Conservation (phyloP, 495 filamentous ascomycete genomes). For the Amniculicola lignicola region DNA sequence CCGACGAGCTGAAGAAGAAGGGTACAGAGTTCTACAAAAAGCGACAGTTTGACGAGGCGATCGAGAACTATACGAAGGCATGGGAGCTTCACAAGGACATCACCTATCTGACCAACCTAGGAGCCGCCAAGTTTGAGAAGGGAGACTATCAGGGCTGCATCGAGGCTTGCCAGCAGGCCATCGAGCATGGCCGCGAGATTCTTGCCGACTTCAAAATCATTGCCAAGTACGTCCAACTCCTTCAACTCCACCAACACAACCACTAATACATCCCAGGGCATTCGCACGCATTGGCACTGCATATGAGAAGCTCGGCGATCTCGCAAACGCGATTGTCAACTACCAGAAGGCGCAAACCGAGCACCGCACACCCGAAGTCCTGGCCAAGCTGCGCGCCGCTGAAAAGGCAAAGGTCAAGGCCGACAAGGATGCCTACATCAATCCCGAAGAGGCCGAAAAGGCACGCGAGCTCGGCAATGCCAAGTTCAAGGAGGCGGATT, state of each 20-base stretch:
- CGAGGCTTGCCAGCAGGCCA: conserved; percentile 78
- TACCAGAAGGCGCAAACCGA: conserved; percentile 93
- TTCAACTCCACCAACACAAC: background rate
- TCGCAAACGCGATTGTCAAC: conserved; percentile 76
- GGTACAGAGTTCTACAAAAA: conserved; percentile 98
- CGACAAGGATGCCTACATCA: conserved; percentile 78
- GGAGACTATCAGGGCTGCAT: conserved; percentile 85
- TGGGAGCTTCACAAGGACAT: conserved; percentile 96
- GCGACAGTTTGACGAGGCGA: conserved; percentile 88
- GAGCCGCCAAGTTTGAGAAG: conserved; percentile 93
- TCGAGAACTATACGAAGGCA: conserved; percentile 91
- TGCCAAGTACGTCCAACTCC: conserved; percentile 63
- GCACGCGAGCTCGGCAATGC: conserved; percentile 90
- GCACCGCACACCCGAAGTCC: conserved; percentile 91
- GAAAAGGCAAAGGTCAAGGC: conserved; percentile 81
- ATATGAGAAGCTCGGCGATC: conserved; percentile 84
- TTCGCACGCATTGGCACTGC: conserved; percentile 87
- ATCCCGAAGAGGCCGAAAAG: conserved; percentile 89
- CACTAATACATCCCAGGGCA: conserved; percentile 47
- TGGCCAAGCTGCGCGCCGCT: conserved; percentile 87
- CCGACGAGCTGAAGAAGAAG: conserved; percentile 89
- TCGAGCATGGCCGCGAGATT: conserved; percentile 81
- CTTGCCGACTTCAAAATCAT: conserved; percentile 95
- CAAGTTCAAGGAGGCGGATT: conserved; percentile 95
- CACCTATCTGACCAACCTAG: conserved; percentile 93